Evolutionary conservation across 129 eudicot species (phyloP).

Genomic region (Chrysanthemum makinoi): DNA sequence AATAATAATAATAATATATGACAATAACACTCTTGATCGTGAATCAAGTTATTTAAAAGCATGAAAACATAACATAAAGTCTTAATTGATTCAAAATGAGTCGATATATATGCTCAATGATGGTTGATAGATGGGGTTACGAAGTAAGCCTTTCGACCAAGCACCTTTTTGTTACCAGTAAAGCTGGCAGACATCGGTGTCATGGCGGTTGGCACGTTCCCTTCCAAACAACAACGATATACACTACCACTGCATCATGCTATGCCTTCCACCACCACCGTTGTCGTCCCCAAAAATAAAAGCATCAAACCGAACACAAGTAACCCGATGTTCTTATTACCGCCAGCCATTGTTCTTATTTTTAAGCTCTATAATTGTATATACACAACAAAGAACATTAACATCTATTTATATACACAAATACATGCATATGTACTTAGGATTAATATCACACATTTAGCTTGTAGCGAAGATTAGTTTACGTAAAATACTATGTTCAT

Average conservation of each 20-base stretch:
- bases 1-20: no score
- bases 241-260: slow-evolving; percentile 7
- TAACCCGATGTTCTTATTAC: slow-evolving; percentile 20
- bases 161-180: no score
- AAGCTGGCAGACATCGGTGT: no score
- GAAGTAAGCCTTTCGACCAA: no score
- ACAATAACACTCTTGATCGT: no score
- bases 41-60: no score
- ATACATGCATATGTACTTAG: background rate
- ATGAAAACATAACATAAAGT: no score
- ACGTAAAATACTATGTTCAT: no score
- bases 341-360: slow-evolving; percentile 22
- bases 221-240: background rate
- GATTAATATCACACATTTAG: background rate
- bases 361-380: background rate
- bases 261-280: slow-evolving; percentile 20
- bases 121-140: no score
- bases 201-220: background rate
- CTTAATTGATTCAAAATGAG: no score
- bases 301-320: slow-evolving; percentile 16
- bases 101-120: no score
- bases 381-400: background rate
- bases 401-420: slow-evolving; percentile 1
- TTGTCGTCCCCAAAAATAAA: slow-evolving; percentile 8
- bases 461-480: no score